phyloP scores from a whole-genome alignment of 805 yeast genomes.

The Pichia manshurica region DNA sequence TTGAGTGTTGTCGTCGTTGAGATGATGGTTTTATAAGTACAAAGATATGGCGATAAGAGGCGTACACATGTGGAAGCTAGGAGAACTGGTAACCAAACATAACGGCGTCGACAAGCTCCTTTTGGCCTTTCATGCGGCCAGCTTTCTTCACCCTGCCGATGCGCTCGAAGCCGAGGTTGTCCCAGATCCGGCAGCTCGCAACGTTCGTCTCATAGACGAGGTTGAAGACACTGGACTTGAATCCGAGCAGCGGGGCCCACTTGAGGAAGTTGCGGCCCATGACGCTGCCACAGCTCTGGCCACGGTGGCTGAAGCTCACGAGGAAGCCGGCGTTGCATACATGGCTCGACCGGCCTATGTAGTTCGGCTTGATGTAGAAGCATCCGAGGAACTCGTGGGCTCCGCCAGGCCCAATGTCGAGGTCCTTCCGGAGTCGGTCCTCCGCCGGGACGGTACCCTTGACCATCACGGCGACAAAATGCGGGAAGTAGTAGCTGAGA shows the following conservation, averaged over 20 bases:
- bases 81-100: conserved; percentile 60
- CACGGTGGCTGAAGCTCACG: conserved; percentile 56
- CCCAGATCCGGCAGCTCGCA: conserved; percentile 81
- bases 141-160: conserved; percentile 74
- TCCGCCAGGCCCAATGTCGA: conserved; percentile 10
- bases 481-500: conserved; percentile 57
- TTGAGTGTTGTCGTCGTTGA: too few relatives aligned
- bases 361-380: conserved; percentile 81
- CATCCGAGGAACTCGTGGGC: conserved; percentile 54
- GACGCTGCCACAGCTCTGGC: conserved; percentile 55
- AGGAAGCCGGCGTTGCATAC: conserved; percentile 85
- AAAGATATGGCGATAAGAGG: too few relatives aligned
- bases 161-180: conserved; percentile 68
- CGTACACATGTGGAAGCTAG: too few relatives aligned
- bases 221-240: conserved; percentile 78
- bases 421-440: conserved; percentile 6
- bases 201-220: conserved; percentile 76
- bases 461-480: conserved; percentile 60
- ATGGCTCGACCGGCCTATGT: conserved; percentile 78
- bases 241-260: conserved; percentile 77
- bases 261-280: conserved; percentile 61
- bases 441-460: conserved; percentile 31
- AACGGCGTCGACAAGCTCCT: conserved; percentile 62
- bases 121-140: conserved; percentile 62
- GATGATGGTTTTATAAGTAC: too few relatives aligned